phyloP scores from a whole-genome alignment of 257 asterid species.

The Datura wrightii region DNA sequence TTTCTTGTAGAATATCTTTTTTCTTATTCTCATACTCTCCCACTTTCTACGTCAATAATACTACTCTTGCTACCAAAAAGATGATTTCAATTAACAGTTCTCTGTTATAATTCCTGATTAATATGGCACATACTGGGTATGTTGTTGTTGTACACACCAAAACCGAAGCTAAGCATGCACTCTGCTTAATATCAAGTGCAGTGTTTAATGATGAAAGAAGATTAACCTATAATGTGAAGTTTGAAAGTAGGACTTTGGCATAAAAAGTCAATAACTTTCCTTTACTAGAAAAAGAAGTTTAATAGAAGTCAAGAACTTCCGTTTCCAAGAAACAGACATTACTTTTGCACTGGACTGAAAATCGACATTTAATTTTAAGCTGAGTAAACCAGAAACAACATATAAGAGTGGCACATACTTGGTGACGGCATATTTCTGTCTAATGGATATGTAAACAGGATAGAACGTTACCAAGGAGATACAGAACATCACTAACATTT shows the following conservation, averaged over 20 bases:
- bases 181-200: neutral
- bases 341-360: neutral
- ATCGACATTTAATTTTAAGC: neutral
- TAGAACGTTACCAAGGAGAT: neutral
- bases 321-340: neutral
- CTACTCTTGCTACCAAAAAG: neutral
- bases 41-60: neutral
- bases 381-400: slow-evolving; percentile 1
- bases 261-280: neutral
- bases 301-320: neutral
- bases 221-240: neutral
- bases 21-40: neutral
- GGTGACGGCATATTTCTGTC: neutral
- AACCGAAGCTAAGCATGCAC: neutral
- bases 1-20: neutral
- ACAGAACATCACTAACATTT: neutral
- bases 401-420: neutral
- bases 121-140: neutral
- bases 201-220: neutral
- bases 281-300: neutral
- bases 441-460: neutral
- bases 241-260: neutral
- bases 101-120: neutral
- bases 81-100: neutral
- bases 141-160: too few relatives aligned